Conservation (phyloP, 164 flowering plant species). For the grape (Vitis vinifera) region DNA sequence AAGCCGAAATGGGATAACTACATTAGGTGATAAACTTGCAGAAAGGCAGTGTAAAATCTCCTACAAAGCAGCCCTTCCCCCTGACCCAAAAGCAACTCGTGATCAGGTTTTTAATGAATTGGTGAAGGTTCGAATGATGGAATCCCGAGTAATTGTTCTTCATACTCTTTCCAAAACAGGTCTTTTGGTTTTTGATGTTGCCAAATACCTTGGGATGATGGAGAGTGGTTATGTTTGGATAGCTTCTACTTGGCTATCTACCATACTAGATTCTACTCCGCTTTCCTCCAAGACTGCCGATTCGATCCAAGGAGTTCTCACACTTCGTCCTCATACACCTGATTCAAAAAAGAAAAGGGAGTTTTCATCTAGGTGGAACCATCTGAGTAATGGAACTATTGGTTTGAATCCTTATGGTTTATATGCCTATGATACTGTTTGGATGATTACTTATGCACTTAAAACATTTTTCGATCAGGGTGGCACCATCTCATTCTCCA, state of each 20-base stretch:
- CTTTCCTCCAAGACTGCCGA: constrained; percentile 18
- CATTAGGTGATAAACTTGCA: constrained; percentile 48
- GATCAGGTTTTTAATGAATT: constrained; percentile 24
- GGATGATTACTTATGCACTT: constrained; percentile 54
- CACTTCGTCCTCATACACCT: constrained; percentile 58
- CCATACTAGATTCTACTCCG: constrained; percentile 43
- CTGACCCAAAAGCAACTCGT: constrained; percentile 27
- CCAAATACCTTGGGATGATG: constrained; percentile 53
- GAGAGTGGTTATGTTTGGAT: constrained; percentile 57
- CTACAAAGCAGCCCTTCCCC: constrained; percentile 49
- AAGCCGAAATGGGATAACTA: constrained; percentile 44
- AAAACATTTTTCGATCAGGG: constrained; percentile 42
- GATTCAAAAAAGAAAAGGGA: constrained; percentile 41
- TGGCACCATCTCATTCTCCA: constrained; percentile 53
- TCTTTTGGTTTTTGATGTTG: constrained; percentile 38
- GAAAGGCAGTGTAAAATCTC: constrained; percentile 45
- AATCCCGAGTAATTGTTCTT: constrained; percentile 50
- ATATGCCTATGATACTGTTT: constrained; percentile 76
- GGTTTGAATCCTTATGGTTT: constrained; percentile 58
- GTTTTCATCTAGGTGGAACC: constrained; percentile 47
- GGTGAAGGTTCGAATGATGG: constrained; percentile 39
- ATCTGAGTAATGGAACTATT: constrained; percentile 44
- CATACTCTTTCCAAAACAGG: constrained; percentile 38
- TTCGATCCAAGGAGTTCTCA: constrained; percentile 51
- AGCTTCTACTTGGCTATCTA: constrained; percentile 49